These are phyloP conservation scores for Penicillium sp. DNA, from an alignment of 2,329 filamentous ascomycete species.

Conservation along the genomic window DNA sequence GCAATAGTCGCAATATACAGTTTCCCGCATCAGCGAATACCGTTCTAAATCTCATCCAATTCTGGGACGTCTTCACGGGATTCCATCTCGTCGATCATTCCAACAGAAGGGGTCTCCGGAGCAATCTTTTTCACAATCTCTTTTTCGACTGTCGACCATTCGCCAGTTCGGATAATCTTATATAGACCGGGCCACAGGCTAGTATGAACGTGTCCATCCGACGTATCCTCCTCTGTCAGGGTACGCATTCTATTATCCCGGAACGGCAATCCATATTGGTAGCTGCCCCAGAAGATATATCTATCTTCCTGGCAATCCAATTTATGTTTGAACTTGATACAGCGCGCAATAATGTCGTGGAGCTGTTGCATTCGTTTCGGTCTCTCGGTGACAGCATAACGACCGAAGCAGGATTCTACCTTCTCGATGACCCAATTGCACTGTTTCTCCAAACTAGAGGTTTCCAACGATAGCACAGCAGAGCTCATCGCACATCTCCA, in stretches of 20 bases:
- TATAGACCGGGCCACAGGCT: conserved; percentile 15
- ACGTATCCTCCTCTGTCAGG: neutral
- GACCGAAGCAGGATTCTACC: neutral
- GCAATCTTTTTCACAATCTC: conserved; percentile 5
- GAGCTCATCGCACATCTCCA: conserved; percentile 23
- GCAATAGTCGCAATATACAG: neutral
- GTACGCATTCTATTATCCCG: conserved; percentile 6
- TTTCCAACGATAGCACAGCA: neutral
- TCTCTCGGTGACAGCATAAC: neutral
- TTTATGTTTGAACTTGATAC: conserved; percentile 15
- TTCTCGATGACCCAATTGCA: neutral
- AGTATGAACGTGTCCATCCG: neutral
- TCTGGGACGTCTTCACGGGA: neutral
- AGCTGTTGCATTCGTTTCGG: conserved; percentile 1
- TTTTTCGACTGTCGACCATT: conserved; percentile 6
- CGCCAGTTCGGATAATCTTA: neutral
- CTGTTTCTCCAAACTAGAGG: neutral
- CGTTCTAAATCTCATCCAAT: neutral
- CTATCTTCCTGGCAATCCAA: conserved; percentile 17
- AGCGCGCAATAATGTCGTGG: conserved; percentile 5
- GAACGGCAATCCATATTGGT: neutral
- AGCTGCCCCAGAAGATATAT: conserved; percentile 14
- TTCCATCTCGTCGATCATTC: neutral
- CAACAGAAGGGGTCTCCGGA: too few relatives aligned
- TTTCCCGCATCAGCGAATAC: too few relatives aligned